phyloP scores from a whole-genome alignment of 1,284 basidiomycete genomes.

The Irpex sp. region DNA sequence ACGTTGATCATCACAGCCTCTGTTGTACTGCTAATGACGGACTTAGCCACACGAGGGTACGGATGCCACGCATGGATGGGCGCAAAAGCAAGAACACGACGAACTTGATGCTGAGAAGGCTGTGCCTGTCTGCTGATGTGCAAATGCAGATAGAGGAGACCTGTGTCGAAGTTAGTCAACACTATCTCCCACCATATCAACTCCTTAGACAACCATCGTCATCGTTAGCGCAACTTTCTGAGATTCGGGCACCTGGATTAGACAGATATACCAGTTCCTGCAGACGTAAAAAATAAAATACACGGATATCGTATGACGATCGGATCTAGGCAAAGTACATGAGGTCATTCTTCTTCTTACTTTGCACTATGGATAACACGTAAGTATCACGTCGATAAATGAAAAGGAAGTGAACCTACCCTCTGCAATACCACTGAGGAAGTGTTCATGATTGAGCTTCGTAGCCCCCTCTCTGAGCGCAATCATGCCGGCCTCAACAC shows the following conservation, averaged over 20 bases:
- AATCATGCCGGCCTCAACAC: conserved; percentile 99
- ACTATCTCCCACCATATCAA: too few species aligned
- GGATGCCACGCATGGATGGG: too few species aligned
- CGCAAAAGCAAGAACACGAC: too few species aligned
- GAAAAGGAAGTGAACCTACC: conserved; percentile 39
- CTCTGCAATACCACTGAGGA: conserved; percentile 89
- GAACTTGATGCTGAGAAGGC: too few species aligned
- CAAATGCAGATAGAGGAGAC: too few species aligned
- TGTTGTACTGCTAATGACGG: too few species aligned
- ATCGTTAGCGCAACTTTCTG: background rate
- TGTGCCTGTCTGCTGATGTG: too few species aligned
- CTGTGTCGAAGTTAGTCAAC: too few species aligned
- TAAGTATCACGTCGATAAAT: conserved; percentile 5
- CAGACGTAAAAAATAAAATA: background rate
- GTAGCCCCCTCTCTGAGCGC: conserved; percentile 90
- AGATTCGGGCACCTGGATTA: background rate
- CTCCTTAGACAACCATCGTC: too few species aligned
- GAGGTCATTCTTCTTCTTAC: conserved; percentile 94
- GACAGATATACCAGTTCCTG: background rate
- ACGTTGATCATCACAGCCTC: too few species aligned
- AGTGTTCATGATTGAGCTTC: conserved; percentile 89
- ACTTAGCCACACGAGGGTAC: too few species aligned
- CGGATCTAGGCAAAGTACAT: conserved; percentile 77
- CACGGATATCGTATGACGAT: background rate
- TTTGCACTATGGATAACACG: conserved; percentile 59